Conservation (phyloP, 306 rosid genomes). For the Arachis hypogaea region DNA sequence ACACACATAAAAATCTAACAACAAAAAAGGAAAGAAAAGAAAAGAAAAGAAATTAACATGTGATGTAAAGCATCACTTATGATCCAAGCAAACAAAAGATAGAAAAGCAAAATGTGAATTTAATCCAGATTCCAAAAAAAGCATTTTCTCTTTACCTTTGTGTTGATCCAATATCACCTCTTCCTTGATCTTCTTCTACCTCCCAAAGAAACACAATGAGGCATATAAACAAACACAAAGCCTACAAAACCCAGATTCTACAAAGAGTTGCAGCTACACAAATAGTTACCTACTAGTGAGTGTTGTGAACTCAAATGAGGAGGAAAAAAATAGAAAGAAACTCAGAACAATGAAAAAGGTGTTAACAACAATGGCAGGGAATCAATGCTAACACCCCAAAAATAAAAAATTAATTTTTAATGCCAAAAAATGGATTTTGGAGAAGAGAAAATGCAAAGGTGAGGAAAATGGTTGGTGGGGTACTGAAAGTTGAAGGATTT, state of each 20-base stretch:
- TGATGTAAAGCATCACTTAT: slow-evolving; percentile 67
- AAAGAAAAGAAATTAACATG: slow-evolving; percentile 16
- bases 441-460: slow-evolving; percentile 47
- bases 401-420: slow-evolving; percentile 59
- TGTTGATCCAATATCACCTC: slow-evolving; percentile 59
- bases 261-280: slow-evolving; percentile 39
- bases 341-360: too few relatives aligned
- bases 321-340: slow-evolving; percentile 46
- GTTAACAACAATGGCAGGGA: slow-evolving; percentile 31
- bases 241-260: slow-evolving; percentile 59
- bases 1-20: slow-evolving; percentile 47
- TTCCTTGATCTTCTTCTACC: slow-evolving; percentile 62
- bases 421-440: slow-evolving; percentile 43
- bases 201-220: slow-evolving; percentile 50
- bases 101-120: slow-evolving; percentile 49
- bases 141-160: slow-evolving; percentile 63
- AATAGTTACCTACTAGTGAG: slow-evolving; percentile 46
- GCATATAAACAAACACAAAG: slow-evolving; percentile 58
- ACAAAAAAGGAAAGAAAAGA: background rate
- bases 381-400: slow-evolving; percentile 34
- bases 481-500: slow-evolving; percentile 43
- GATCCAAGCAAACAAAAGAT: slow-evolving; percentile 66
- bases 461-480: slow-evolving; percentile 81
- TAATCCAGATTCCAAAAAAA: slow-evolving; percentile 37
- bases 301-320: slow-evolving; percentile 57